phyloP scores from a whole-genome alignment of 306 rosid species.

The Phaseolus lunatus region DNA sequence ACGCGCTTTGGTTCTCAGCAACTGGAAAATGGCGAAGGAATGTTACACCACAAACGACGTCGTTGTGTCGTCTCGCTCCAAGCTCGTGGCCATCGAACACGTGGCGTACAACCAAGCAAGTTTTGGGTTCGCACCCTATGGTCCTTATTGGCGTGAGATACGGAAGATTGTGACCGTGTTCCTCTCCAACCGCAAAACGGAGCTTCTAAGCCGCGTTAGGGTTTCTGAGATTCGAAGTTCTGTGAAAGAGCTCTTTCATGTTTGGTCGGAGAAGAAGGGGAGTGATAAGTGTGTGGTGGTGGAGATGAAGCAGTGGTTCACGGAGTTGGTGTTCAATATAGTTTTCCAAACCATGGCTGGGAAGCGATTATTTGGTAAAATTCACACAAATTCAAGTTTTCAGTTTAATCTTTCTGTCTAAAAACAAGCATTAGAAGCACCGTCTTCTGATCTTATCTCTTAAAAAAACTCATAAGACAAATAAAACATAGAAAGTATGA shows the following conservation, averaged over 20 bases:
- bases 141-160: constrained; percentile 53
- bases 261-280: constrained; percentile 5
- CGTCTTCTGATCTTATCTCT: no score
- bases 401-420: no score
- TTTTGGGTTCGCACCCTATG: constrained; percentile 46
- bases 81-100: constrained; percentile 20
- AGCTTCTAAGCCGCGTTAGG: constrained; percentile 35
- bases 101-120: constrained; percentile 41
- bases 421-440: no score
- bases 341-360: constrained; percentile 32
- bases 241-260: constrained; percentile 32
- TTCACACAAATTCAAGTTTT: no score
- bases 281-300: constrained; percentile 5
- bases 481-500: no score
- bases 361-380: constrained; percentile 36
- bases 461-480: no score
- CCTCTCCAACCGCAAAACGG: constrained; percentile 33
- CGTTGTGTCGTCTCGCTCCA: constrained; percentile 32
- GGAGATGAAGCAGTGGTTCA: constrained; percentile 46
- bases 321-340: constrained; percentile 24
- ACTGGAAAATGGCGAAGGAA: constrained; percentile 48
- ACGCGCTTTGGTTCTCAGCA: constrained; percentile 41
- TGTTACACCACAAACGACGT: constrained; percentile 46
- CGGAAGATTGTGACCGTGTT: constrained; percentile 40
- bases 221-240: constrained; percentile 22